phyloP scores from a whole-genome alignment of 208 protist species.

The Leishmania martiniquensis region DNA sequence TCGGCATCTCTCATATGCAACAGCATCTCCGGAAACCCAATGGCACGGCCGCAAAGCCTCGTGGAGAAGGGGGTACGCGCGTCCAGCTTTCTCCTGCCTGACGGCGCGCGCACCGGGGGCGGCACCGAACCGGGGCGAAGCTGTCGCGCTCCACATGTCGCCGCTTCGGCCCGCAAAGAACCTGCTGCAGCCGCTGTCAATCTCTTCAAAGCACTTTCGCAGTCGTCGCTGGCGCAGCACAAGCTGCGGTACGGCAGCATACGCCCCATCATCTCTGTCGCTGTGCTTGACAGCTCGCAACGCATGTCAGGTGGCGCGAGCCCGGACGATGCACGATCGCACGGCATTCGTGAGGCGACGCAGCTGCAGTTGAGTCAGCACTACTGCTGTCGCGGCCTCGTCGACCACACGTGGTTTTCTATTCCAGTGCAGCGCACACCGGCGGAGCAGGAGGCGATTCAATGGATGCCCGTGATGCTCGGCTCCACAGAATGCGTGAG shows the following conservation, averaged over 20 bases:
- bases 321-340: neutral
- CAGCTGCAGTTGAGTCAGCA: constrained; percentile 14
- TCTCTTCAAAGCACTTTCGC: constrained; percentile 56
- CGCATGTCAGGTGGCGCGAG: neutral
- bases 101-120: neutral
- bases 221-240: constrained; percentile 73
- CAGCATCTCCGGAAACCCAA: constrained; percentile 71
- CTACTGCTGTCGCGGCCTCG: constrained; percentile 54
- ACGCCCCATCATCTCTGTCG: constrained; percentile 66
- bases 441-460: constrained; percentile 55
- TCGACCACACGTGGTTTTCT: constrained; percentile 75
- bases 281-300: constrained; percentile 46
- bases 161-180: neutral
- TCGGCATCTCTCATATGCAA: constrained; percentile 60
- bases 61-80: constrained; percentile 45
- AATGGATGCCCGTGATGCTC: constrained; percentile 76
- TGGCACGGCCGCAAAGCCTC: constrained; percentile 41
- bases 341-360: neutral
- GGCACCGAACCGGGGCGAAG: neutral
- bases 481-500: constrained; percentile 70
- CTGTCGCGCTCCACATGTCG: neutral
- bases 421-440: constrained; percentile 57
- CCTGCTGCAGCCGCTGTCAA: constrained; percentile 36
- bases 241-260: constrained; percentile 65
- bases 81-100: constrained; percentile 29